Percentiles rank a stretch among this genome's conserved stretches.
phyloP scores from a whole-genome alignment of 306 rosid species.

The Vicia sativa region DNA sequence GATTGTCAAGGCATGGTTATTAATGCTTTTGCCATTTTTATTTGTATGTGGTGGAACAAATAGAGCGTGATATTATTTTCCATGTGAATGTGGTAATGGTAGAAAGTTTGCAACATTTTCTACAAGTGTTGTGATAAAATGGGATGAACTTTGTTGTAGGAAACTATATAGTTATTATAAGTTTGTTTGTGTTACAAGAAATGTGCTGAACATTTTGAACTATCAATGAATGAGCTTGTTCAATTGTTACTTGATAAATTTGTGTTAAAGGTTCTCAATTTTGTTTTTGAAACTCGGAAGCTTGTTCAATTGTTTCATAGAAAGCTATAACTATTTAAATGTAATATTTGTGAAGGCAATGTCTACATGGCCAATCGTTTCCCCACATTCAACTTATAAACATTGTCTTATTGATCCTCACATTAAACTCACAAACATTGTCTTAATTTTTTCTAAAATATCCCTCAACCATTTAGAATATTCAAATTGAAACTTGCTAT shows the following conservation, averaged over 20 bases:
- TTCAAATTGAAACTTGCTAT: no score
- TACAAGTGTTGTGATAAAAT: constrained; percentile 16
- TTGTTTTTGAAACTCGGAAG: no score
- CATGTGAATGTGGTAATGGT: constrained; percentile 23
- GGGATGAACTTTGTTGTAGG: constrained; percentile 32
- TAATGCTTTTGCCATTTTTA: constrained; percentile 29
- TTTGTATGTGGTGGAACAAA: constrained; percentile 40
- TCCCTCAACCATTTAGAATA: no score
- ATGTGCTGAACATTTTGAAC: constrained; percentile 38
- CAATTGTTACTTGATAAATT: constrained; percentile 37
- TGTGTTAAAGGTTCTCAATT: not conserved
- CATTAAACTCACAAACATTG: no score
- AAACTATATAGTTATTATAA: constrained; percentile 19
- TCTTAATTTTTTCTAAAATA: no score
- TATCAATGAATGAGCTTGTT: constrained; percentile 61
- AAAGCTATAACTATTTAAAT: no score
- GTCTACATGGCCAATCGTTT: no score
- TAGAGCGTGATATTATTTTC: constrained; percentile 18
- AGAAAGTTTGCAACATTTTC: constrained; percentile 35
- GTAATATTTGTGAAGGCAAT: no score
- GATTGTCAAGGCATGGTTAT: constrained; percentile 31
- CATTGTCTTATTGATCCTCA: no score
- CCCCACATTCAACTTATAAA: no score
- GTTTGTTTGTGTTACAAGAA: constrained; percentile 33
- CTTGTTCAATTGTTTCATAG: no score